phyloP scores from a whole-genome alignment of 2,329 filamentous ascomycete species.

The Arthrinium puccinioides region DNA sequence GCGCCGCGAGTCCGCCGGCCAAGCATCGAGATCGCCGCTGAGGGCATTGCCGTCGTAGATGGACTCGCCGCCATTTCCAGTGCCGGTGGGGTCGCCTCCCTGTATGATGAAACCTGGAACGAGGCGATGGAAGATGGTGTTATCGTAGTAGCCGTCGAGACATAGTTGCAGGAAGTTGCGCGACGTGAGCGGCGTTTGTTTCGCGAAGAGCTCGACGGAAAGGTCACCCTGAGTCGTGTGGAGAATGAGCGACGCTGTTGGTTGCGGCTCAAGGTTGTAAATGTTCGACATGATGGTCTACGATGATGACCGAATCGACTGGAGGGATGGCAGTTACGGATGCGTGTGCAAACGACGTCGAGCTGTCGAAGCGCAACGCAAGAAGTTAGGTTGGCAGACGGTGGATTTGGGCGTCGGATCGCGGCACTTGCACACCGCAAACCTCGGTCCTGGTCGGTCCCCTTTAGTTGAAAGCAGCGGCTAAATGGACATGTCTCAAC shows the following conservation, averaged over 20 bases:
- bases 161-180: conserved; percentile 95
- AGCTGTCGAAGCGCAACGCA: too few relatives aligned
- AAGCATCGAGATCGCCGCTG: conserved; percentile 64
- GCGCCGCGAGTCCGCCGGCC: conserved; percentile 59
- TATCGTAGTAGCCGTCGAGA: conserved; percentile 90
- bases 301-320: too few relatives aligned
- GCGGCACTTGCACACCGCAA: too few relatives aligned
- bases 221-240: conserved; percentile 88
- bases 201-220: conserved; percentile 87
- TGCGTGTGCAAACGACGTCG: too few relatives aligned
- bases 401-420: too few relatives aligned
- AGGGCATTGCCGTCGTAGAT: conserved; percentile 83
- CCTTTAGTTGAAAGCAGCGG: too few relatives aligned
- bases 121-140: conserved; percentile 88
- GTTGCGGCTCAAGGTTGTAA: conserved; percentile 92
- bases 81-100: conserved; percentile 89
- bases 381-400: too few relatives aligned
- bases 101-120: conserved; percentile 90
- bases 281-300: conserved; percentile 73
- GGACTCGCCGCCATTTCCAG: conserved; percentile 82
- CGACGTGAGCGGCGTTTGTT: conserved; percentile 83
- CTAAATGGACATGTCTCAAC: too few relatives aligned
- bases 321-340: too few relatives aligned
- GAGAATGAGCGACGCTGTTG: conserved; percentile 84
- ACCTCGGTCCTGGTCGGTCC: too few relatives aligned